These are phyloP conservation scores for Rhododendron mucronatum DNA, from an alignment of 148 eudicot genomes.

Conservation along the genomic window DNA sequence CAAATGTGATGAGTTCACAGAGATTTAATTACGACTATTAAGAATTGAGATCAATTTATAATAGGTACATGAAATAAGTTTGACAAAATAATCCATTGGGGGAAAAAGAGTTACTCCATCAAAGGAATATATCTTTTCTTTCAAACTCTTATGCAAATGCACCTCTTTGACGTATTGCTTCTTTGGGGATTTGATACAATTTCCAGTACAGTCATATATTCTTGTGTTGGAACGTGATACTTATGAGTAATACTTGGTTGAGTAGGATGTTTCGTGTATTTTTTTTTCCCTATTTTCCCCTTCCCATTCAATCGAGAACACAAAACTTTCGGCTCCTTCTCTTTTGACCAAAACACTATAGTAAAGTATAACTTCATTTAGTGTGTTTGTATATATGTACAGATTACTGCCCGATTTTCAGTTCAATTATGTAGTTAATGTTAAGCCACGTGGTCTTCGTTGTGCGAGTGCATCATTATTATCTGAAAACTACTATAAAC, in stretches of 20 bases:
- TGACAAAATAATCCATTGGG: background rate
- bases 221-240: background rate
- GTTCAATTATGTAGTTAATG: background rate
- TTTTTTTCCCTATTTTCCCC: background rate
- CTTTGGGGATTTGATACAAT: background rate
- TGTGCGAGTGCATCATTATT: background rate
- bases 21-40: too few species aligned
- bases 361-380: background rate
- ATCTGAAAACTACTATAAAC: background rate
- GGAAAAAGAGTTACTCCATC: background rate
- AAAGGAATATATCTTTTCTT: too few species aligned
- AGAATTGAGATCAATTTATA: background rate
- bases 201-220: background rate
- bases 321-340: background rate
- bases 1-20: too few species aligned
- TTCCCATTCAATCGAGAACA: background rate
- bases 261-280: background rate
- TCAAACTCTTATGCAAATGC: background rate
- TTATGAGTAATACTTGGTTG: background rate
- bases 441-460: background rate
- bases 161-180: background rate
- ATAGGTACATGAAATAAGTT: background rate
- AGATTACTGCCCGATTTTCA: background rate
- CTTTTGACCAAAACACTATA: background rate
- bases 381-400: background rate